Percentiles rank a stretch among this genome's conserved stretches.
Evolutionary conservation across 2,329 filamentous ascomycete genomes (phyloP).

Genomic region (Fusarium mundagurra): DNA sequence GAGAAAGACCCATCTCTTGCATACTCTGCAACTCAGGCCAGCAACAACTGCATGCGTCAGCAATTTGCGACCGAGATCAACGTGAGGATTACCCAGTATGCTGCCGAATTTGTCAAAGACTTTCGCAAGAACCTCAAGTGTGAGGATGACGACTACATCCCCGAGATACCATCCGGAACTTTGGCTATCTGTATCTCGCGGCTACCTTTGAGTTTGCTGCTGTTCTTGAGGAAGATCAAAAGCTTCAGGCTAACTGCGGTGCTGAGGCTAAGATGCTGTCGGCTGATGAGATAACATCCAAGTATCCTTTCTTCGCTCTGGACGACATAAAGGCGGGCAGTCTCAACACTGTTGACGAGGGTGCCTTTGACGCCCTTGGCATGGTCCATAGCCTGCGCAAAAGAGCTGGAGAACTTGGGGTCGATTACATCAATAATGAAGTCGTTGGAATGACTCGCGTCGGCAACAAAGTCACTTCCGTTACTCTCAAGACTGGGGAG

Average conservation of each 20-base stretch:
- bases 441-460: neutral
- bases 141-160: neutral
- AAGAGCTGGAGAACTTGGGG: neutral
- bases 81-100: slow-evolving; percentile 14
- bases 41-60: slow-evolving; percentile 24
- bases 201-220: neutral
- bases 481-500: slow-evolving; percentile 15
- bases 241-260: slow-evolving; percentile 5
- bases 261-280: slow-evolving; percentile 12
- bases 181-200: slow-evolving; percentile 20
- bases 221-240: neutral
- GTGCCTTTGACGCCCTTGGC: slow-evolving; percentile 14
- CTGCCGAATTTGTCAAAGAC: slow-evolving; percentile 12
- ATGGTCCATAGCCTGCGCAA: slow-evolving; percentile 5
- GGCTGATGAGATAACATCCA: neutral
- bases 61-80: slow-evolving; percentile 22
- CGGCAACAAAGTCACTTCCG: neutral
- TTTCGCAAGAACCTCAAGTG: slow-evolving; percentile 13
- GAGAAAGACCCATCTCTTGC: slow-evolving; percentile 3
- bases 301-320: slow-evolving; percentile 8
- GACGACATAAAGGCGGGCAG: slow-evolving; percentile 9
- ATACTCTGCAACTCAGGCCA: slow-evolving; percentile 16
- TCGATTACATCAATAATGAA: slow-evolving; percentile 18
- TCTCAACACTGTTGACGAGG: slow-evolving; percentile 15
- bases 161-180: slow-evolving; percentile 11